Conservation (phyloP, 805 yeast species). For the Candida dendrica region DNA sequence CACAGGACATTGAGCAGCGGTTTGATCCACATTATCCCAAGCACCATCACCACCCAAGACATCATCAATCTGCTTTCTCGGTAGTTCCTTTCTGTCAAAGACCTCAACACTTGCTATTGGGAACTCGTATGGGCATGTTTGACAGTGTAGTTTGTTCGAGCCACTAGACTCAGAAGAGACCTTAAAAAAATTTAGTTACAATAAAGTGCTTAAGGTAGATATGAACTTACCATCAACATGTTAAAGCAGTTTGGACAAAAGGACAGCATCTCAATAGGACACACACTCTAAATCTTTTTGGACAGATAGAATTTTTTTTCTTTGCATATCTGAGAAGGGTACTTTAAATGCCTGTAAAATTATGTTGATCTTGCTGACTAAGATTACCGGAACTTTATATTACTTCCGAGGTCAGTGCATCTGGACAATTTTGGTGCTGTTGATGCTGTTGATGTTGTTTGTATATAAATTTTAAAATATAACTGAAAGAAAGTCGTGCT, state of each 20-base stretch:
- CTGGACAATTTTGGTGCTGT: neutral
- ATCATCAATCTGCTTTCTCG: constrained; percentile 90
- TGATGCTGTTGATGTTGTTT: neutral
- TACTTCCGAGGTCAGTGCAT: neutral
- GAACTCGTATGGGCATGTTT: constrained; percentile 93
- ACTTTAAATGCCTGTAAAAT: neutral
- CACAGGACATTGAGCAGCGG: constrained; percentile 85
- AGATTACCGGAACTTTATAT: no score
- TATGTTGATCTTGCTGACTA: neutral
- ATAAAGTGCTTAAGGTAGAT: no score
- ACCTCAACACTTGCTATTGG: constrained; percentile 78
- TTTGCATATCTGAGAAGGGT: neutral
- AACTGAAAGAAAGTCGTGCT: no score
- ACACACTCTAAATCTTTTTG: no score
- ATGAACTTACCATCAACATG: constrained; percentile 55
- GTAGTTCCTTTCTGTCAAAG: constrained; percentile 76
- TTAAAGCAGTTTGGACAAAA: constrained; percentile 94
- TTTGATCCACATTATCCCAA: constrained; percentile 98
- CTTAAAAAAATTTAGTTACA: no score
- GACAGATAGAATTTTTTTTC: no score
- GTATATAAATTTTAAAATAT: no score
- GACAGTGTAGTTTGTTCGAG: constrained; percentile 71
- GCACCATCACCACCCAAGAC: constrained; percentile 95
- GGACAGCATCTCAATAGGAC: constrained; percentile 76
- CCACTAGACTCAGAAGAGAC: constrained; percentile 54